Evolutionary conservation across 1,284 basidiomycete species (phyloP).

Genomic region (Malassezia pachydermatis): DNA sequence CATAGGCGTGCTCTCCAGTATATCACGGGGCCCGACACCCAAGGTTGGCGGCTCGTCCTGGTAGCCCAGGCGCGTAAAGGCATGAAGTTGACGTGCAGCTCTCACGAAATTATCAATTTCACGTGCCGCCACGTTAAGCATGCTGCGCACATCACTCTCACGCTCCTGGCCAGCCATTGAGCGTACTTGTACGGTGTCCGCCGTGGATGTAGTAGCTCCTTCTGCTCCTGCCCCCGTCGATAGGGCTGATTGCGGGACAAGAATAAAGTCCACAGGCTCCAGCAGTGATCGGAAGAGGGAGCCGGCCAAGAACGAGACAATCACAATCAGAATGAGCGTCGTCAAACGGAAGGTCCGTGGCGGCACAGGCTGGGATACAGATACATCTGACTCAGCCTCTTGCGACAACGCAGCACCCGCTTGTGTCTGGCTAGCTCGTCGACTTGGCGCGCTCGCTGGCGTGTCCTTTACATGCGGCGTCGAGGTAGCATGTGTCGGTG

Average conservation of each 20-base stretch:
- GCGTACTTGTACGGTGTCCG: neutral
- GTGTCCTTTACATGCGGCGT: too few species aligned
- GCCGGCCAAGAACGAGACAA: conserved; percentile 83
- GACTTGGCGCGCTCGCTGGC: neutral
- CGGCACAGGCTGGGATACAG: neutral
- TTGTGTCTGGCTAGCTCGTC: neutral
- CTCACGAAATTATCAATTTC: conserved; percentile 15
- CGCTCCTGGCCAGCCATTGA: neutral
- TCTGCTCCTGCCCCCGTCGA: too few species aligned
- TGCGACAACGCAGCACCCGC: neutral
- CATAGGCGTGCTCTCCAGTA: neutral
- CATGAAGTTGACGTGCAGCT: conserved; percentile 10
- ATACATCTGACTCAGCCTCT: neutral
- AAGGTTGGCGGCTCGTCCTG: neutral
- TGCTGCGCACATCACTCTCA: neutral
- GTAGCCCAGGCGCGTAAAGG: conserved; percentile 2
- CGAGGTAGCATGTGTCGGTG: neutral
- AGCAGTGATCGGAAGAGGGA: conserved; percentile 75
- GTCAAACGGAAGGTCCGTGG: conserved; percentile 22
- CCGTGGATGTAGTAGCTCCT: neutral
- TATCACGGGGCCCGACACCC: too few species aligned
- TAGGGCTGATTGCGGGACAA: conserved; percentile 22
- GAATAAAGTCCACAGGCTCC: conserved; percentile 78
- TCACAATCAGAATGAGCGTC: conserved; percentile 58
- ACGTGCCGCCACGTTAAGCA: conserved; percentile 13